Percentiles rank a stretch among this genome's conserved stretches.
Conservation (phyloP, 2,329 filamentous ascomycete species). For the Podosphaera aphanis region DNA sequence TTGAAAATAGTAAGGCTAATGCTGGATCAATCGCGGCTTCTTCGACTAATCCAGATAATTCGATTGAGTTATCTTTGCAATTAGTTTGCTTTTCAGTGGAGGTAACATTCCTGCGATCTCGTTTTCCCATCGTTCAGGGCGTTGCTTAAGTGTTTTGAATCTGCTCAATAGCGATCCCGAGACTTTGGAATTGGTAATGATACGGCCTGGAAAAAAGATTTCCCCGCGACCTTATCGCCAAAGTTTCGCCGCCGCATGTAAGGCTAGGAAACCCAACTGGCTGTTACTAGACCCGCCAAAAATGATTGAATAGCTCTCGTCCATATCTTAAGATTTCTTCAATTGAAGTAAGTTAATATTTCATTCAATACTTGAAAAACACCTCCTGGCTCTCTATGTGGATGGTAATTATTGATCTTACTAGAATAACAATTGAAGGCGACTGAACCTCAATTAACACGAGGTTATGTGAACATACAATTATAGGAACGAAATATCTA, state of each 20-base stretch:
- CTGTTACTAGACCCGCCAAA: too few relatives aligned
- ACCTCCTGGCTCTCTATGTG: too few relatives aligned
- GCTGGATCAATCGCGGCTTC: slow-evolving; percentile 39
- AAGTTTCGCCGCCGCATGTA: neutral
- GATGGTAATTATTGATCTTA: too few relatives aligned
- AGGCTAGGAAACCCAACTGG: too few relatives aligned
- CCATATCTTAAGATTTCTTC: too few relatives aligned
- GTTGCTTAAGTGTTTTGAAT: neutral
- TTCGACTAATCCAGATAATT: slow-evolving; percentile 15
- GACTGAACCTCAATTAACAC: slow-evolving; percentile 1
- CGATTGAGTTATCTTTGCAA: slow-evolving; percentile 4
- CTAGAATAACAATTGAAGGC: too few relatives aligned
- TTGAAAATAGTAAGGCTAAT: slow-evolving; percentile 45
- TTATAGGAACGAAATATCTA: slow-evolving; percentile 8
- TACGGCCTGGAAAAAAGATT: neutral
- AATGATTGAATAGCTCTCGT: too few relatives aligned
- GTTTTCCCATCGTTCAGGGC: slow-evolving; percentile 13
- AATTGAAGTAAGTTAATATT: too few relatives aligned
- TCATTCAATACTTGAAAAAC: too few relatives aligned
- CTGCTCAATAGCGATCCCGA: too few relatives aligned
- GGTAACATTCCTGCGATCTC: slow-evolving; percentile 10
- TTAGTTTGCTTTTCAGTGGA: slow-evolving; percentile 6
- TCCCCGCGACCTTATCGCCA: neutral
- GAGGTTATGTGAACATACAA: slow-evolving; percentile 13
- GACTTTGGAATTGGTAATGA: too few relatives aligned